Percentiles rank a stretch among this genome's conserved stretches.
phyloP scores from a whole-genome alignment of 371 early-diverging fungal species.

The Nematocida sp. region DNA sequence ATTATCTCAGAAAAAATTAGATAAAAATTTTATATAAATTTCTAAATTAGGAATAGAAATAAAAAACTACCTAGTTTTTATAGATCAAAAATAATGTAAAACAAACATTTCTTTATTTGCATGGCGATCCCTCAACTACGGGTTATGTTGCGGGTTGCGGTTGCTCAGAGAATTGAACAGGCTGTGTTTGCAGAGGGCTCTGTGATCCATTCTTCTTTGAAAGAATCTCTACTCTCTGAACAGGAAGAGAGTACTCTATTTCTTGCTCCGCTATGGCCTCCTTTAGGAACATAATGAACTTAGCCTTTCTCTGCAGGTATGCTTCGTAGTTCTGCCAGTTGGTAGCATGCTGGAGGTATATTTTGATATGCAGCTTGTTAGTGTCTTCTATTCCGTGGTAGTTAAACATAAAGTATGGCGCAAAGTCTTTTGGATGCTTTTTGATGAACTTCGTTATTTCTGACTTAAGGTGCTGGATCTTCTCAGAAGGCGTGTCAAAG shows the following conservation, averaged over 20 bases:
- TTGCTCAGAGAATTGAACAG: too few species aligned
- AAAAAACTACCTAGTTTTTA: too few species aligned
- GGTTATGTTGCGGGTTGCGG: too few species aligned
- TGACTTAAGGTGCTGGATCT: conserved; percentile 59
- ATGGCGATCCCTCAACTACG: too few species aligned
- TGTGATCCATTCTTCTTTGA: too few species aligned
- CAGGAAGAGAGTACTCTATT: conserved; percentile 64
- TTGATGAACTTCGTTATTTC: conserved; percentile 60
- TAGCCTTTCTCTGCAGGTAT: conserved; percentile 64
- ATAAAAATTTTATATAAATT: too few species aligned
- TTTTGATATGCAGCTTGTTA: conserved; percentile 66
- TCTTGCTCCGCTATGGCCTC: conserved; percentile 52
- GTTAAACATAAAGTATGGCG: conserved; percentile 66
- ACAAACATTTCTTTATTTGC: too few species aligned
- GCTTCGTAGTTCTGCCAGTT: conserved; percentile 67
- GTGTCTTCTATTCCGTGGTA: conserved; percentile 66
- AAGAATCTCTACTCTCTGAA: conserved; percentile 57
- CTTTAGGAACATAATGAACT: conserved; percentile 64
- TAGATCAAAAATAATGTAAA: too few species aligned
- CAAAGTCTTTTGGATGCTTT: conserved; percentile 60
- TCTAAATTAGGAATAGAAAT: too few species aligned
- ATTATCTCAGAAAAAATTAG: too few species aligned
- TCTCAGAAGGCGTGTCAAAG: conserved; percentile 57
- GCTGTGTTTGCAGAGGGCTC: too few species aligned
- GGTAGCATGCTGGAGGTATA: conserved; percentile 65